Evolutionary conservation across 2,329 filamentous ascomycete genomes (phyloP).

Genomic region (Alternaria infectoria): DNA sequence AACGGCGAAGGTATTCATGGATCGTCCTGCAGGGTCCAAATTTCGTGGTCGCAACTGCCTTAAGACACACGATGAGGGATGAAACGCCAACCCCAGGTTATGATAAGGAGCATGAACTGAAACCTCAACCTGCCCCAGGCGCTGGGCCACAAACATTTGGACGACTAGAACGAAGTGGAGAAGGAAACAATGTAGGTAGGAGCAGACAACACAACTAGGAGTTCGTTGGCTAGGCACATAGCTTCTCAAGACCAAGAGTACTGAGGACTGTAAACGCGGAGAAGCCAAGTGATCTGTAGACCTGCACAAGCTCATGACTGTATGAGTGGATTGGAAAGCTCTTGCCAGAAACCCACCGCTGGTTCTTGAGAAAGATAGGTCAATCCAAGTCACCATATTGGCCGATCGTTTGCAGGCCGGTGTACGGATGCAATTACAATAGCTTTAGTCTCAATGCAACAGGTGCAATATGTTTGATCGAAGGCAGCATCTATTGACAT

Average conservation of each 20-base stretch:
- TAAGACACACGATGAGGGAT: conserved; percentile 23
- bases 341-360: not conserved
- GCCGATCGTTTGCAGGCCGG: not conserved
- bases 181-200: not conserved
- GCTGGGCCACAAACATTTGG: conserved; percentile 3
- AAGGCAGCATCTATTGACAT: not conserved
- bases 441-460: not conserved
- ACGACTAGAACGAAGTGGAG: not conserved
- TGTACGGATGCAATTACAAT: not conserved
- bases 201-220: not conserved
- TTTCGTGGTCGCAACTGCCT: conserved; percentile 10
- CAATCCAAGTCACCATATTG: not conserved
- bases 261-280: not conserved
- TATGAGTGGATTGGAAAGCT: not conserved
- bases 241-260: not conserved
- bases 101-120: conserved; percentile 27
- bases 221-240: not conserved
- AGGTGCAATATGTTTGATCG: no score
- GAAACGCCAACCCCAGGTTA: conserved; percentile 21
- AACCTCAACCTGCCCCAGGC: conserved; percentile 25
- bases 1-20: conserved; percentile 2
- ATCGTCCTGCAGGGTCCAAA: conserved; percentile 9
- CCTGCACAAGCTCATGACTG: not conserved
- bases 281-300: not conserved
- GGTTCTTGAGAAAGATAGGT: not conserved